Conservation (phyloP, 1,284 basidiomycete species). For the Coniferiporia sulphurascens region DNA sequence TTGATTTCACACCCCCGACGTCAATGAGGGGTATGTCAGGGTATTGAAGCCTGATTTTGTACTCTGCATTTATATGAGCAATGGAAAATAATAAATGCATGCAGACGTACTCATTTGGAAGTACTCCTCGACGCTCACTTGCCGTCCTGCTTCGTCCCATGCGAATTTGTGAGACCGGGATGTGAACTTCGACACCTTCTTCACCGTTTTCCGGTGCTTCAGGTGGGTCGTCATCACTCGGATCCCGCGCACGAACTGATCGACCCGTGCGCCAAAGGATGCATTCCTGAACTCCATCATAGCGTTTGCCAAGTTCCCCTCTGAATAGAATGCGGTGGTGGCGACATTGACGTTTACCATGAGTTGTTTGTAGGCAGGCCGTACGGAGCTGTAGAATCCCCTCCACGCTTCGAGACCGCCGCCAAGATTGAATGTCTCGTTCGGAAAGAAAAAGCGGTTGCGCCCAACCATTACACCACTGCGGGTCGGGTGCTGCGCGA, state of each 20-base stretch:
- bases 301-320: constrained; percentile 55
- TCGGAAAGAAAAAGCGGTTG: constrained; percentile 71
- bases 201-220: constrained; percentile 57
- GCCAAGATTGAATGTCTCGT: constrained; percentile 43
- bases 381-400: constrained; percentile 73
- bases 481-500: constrained; percentile 56
- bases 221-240: constrained; percentile 54
- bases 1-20: constrained; percentile 48
- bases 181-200: constrained; percentile 40
- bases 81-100: constrained; percentile 1
- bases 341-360: constrained; percentile 80
- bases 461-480: constrained; percentile 68
- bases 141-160: constrained; percentile 41
- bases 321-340: constrained; percentile 70
- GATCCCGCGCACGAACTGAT: constrained; percentile 54
- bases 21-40: constrained; percentile 59
- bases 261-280: constrained; percentile 46
- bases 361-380: constrained; percentile 63
- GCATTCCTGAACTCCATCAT: constrained; percentile 47
- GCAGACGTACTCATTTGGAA: constrained; percentile 50
- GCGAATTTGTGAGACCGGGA: constrained; percentile 52
- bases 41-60: constrained; percentile 42
- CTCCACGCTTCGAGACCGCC: constrained; percentile 64
- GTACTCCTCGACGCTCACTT: constrained; percentile 58
- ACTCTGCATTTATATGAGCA: constrained; percentile 39